phyloP scores from a whole-genome alignment of 345 rosid species.

The Populus tremula region DNA sequence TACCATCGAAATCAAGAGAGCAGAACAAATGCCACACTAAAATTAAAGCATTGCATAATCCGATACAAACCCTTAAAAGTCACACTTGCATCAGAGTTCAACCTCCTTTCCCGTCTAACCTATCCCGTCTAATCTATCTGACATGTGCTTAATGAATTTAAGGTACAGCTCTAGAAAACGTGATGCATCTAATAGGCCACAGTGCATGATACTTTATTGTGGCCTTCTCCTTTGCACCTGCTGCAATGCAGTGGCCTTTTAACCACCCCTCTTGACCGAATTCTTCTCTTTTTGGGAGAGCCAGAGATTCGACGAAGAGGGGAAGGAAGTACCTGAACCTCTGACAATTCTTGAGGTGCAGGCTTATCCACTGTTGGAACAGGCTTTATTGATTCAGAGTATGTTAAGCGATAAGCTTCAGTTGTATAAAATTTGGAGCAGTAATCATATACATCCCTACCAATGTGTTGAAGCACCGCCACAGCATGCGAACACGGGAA shows the following conservation, averaged over 20 bases:
- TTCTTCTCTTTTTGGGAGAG: constrained; percentile 32
- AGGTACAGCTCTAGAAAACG: not conserved
- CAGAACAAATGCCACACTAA: not conserved
- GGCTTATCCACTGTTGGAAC: constrained; percentile 22
- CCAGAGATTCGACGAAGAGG: constrained; percentile 15
- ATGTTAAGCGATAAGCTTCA: constrained; percentile 19
- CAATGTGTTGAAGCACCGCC: constrained; percentile 19
- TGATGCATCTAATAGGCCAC: constrained; percentile 18
- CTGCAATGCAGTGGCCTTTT: constrained; percentile 32
- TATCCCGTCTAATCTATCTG: not conserved
- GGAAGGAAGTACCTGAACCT: constrained; percentile 20
- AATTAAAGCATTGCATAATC: not conserved
- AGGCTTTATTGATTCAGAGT: constrained; percentile 25
- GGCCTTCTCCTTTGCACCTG: constrained; percentile 32
- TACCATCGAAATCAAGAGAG: not conserved
- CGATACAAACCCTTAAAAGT: not conserved
- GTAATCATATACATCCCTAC: constrained; percentile 20
- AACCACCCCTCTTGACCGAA: constrained; percentile 16
- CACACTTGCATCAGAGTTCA: not conserved
- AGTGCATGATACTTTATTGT: constrained; percentile 28
- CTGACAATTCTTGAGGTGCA: constrained; percentile 5
- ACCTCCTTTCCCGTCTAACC: not conserved
- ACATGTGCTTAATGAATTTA: not conserved
- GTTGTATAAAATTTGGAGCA: constrained; percentile 22
- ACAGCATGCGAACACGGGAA: constrained; percentile 27